Conservation (phyloP, 768 basidiomycete species). For the Candolleomyces eurysporus region DNA sequence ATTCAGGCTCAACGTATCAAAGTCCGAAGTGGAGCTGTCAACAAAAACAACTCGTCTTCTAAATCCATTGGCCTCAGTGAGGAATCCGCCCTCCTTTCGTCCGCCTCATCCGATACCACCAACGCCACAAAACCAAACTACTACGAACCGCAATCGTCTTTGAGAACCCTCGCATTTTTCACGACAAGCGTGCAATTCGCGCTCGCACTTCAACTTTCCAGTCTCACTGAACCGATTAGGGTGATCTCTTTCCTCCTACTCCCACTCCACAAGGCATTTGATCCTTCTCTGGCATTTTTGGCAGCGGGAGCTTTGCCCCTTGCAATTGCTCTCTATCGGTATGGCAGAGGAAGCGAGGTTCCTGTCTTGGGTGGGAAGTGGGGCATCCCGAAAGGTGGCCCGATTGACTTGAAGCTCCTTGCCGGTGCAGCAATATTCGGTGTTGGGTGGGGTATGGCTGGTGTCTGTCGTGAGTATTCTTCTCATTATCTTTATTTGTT, state of each 20-base stretch:
- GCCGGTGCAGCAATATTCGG: conserved; percentile 57
- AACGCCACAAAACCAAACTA: conserved; percentile 9
- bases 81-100: neutral
- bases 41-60: neutral
- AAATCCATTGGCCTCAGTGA: neutral
- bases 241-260: conserved; percentile 54
- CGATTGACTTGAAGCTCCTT: conserved; percentile 46
- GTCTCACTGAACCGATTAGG: conserved; percentile 46
- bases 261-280: conserved; percentile 48
- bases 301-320: conserved; percentile 52
- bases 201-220: conserved; percentile 51
- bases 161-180: conserved; percentile 40
- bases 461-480: conserved; percentile 55
- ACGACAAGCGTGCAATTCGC: conserved; percentile 50
- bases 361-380: conserved; percentile 45
- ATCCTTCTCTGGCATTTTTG: conserved; percentile 54
- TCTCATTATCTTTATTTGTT: neutral
- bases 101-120: neutral
- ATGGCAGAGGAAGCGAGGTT: conserved; percentile 33
- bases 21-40: neutral
- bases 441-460: conserved; percentile 59
- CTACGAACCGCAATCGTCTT: conserved; percentile 15
- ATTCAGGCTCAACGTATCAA: neutral
- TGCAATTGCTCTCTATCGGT: conserved; percentile 42
- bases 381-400: conserved; percentile 36